These are phyloP conservation scores for Exophiala calicioides DNA, from an alignment of 2,329 filamentous ascomycete genomes.

Conservation along the genomic window DNA sequence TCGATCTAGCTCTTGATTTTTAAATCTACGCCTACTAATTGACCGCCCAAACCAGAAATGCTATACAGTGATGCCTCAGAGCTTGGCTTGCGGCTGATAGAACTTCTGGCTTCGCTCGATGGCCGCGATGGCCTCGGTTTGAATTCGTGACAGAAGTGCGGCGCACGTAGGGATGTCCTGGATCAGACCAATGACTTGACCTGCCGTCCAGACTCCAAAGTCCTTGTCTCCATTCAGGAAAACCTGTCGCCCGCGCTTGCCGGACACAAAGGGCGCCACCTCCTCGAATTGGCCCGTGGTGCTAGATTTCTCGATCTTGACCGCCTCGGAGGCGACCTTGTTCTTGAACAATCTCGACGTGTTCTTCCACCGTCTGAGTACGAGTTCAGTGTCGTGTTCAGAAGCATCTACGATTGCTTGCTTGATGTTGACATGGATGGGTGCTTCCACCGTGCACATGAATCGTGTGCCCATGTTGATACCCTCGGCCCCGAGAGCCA, in stretches of 20 bases:
- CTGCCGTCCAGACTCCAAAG: slow-evolving; percentile 93
- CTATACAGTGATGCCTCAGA: slow-evolving; percentile 5
- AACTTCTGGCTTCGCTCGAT: slow-evolving; percentile 55
- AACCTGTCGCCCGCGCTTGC: slow-evolving; percentile 85
- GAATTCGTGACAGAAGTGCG: slow-evolving; percentile 69
- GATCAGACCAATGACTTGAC: slow-evolving; percentile 89
- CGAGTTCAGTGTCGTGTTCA: slow-evolving; percentile 87
- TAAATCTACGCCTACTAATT: background rate
- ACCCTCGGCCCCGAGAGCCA: slow-evolving; percentile 86
- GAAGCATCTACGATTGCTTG: slow-evolving; percentile 82
- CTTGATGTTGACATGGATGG: slow-evolving; percentile 93
- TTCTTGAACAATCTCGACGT: slow-evolving; percentile 87
- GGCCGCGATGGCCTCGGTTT: slow-evolving; percentile 71
- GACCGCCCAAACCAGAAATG: background rate
- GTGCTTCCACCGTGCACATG: slow-evolving; percentile 92
- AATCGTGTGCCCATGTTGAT: slow-evolving; percentile 99
- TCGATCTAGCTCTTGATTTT: slow-evolving; percentile 2
- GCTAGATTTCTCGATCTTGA: slow-evolving; percentile 81
- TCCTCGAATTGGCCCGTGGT: slow-evolving; percentile 84
- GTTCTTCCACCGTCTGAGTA: slow-evolving; percentile 90
- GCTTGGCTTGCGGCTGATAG: slow-evolving; percentile 27
- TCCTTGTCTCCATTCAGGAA: slow-evolving; percentile 91
- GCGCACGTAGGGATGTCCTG: slow-evolving; percentile 65
- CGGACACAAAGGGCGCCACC: slow-evolving; percentile 82
- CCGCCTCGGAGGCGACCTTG: slow-evolving; percentile 77